Evolutionary conservation across 306 rosid species (phyloP).

Genomic region (Glycyrrhiza uralensis): DNA sequence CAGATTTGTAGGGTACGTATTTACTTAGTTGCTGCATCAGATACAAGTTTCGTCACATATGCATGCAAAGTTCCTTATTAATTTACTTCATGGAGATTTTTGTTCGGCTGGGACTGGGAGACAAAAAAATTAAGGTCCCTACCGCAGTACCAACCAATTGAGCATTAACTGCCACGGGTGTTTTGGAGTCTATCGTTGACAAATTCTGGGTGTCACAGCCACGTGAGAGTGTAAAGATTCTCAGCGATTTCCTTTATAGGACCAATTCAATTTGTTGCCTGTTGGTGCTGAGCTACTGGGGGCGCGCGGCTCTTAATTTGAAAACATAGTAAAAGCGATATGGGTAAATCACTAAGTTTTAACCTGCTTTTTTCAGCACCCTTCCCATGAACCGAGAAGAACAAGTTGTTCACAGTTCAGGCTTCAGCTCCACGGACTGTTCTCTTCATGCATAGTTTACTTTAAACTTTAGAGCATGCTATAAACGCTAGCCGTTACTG

Average conservation of each 20-base stretch:
- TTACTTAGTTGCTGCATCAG: neutral
- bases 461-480: too few relatives aligned
- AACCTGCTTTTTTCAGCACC: too few relatives aligned
- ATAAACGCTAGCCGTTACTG: too few relatives aligned
- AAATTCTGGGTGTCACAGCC: constrained; percentile 18
- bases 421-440: too few relatives aligned
- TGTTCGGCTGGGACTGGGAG: neutral
- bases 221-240: neutral
- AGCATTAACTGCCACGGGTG: neutral
- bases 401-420: too few relatives aligned
- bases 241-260: neutral
- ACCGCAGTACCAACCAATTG: neutral
- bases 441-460: too few relatives aligned
- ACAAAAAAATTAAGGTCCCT: neutral
- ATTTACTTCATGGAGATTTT: too few relatives aligned
- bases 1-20: neutral
- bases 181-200: neutral
- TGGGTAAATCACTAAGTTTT: neutral
- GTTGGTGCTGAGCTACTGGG: too few relatives aligned
- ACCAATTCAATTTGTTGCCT: neutral
- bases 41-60: neutral
- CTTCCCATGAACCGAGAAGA: too few relatives aligned
- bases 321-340: too few relatives aligned
- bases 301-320: neutral
- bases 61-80: neutral